Conservation (phyloP, 2,329 filamentous ascomycete species). For the Fusarium domesticum region DNA sequence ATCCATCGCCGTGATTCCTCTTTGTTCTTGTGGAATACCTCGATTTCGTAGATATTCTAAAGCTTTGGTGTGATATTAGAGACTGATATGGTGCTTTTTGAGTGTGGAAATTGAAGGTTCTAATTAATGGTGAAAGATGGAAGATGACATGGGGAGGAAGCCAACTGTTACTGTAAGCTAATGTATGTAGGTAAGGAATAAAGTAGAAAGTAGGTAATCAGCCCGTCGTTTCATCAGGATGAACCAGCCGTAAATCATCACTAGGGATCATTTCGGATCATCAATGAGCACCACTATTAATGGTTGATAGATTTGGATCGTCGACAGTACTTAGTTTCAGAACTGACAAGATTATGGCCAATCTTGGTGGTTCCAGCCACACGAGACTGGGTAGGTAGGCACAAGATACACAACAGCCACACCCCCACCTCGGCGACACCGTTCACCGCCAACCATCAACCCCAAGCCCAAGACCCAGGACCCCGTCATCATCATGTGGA, state of each 20-base stretch:
- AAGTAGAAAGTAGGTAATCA: not conserved
- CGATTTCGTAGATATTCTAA: too few relatives aligned
- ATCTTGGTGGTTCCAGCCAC: not conserved
- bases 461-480: not conserved
- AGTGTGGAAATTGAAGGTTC: not conserved
- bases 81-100: too few relatives aligned
- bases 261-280: too few relatives aligned
- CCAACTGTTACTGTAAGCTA: conserved; percentile 5
- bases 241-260: too few relatives aligned
- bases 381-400: conserved; percentile 9
- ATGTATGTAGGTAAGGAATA: not conserved
- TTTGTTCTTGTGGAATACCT: too few relatives aligned
- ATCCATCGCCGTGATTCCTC: too few relatives aligned
- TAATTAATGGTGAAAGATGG: conserved; percentile 4
- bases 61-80: not conserved
- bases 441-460: not conserved
- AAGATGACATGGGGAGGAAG: conserved; percentile 21
- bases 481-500: not conserved
- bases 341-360: not conserved
- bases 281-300: too few relatives aligned
- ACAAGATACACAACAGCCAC: conserved; percentile 1
- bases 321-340: too few relatives aligned
- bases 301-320: too few relatives aligned
- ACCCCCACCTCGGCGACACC: conserved; percentile 3
- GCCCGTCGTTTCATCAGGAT: too few relatives aligned